Evolutionary conservation across 1,284 basidiomycete species (phyloP).

Genomic region (Trichosporon inkin): DNA sequence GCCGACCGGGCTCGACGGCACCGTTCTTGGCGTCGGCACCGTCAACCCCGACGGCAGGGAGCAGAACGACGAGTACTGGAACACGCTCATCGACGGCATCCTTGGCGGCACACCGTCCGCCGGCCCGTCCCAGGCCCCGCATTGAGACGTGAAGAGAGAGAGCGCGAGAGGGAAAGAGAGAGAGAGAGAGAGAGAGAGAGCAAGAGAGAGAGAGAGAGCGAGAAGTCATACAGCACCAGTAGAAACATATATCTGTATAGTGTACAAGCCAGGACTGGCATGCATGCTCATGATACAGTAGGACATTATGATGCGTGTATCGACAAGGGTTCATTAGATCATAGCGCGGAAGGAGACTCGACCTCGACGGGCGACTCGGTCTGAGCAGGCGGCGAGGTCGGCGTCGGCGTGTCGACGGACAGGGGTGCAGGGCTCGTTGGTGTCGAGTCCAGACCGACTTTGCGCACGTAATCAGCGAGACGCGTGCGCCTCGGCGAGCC

Average conservation of each 20-base stretch:
- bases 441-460: not conserved
- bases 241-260: not conserved
- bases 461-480: not conserved
- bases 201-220: not conserved
- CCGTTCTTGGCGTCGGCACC: constrained; percentile 12
- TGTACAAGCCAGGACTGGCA: not conserved
- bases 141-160: not conserved
- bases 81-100: constrained; percentile 46
- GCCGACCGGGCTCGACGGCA: constrained; percentile 18
- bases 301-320: not conserved
- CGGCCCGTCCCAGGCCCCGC: not conserved
- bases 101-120: constrained; percentile 13
- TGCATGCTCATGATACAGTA: constrained; percentile 5
- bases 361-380: not conserved
- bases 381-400: not conserved
- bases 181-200: not conserved
- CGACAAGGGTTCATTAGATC: not conserved
- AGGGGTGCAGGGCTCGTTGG: not conserved
- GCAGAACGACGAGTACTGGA: constrained; percentile 50
- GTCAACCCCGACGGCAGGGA: constrained; percentile 21
- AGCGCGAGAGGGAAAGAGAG: not conserved
- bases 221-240: no score
- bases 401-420: not conserved
- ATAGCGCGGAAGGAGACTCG: not conserved
- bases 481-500: not conserved